Evolutionary conservation across 2,329 filamentous ascomycete species (phyloP).

Genomic region (Diplocarpon rosae): DNA sequence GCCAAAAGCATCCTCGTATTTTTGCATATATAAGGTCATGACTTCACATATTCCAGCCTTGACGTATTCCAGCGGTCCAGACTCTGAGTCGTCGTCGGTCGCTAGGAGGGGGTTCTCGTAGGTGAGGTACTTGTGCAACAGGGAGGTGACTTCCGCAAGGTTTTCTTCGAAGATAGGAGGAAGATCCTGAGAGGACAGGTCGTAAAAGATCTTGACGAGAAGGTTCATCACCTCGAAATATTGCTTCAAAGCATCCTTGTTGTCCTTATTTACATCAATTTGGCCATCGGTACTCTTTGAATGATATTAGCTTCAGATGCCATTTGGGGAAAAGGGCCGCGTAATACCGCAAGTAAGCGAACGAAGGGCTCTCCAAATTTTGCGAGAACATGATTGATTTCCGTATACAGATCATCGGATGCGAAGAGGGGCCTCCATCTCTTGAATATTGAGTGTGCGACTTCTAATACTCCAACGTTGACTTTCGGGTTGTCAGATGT

Average conservation of each 20-base stretch:
- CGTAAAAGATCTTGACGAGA: conserved; percentile 85
- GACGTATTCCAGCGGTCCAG: conserved; percentile 72
- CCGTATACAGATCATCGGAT: conserved; percentile 83
- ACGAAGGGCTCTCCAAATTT: conserved; percentile 81
- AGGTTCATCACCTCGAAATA: conserved; percentile 82
- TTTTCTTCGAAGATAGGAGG: conserved; percentile 92
- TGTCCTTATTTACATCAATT: conserved; percentile 63
- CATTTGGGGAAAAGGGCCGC: background rate
- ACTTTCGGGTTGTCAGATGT: conserved; percentile 70
- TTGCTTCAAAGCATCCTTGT: conserved; percentile 62
- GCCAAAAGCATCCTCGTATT: conserved; percentile 91
- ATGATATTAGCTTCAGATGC: background rate
- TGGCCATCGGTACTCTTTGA: conserved; percentile 53
- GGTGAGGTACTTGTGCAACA: conserved; percentile 86
- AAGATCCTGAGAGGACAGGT: conserved; percentile 94
- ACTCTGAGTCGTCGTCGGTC: conserved; percentile 82
- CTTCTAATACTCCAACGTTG: conserved; percentile 91
- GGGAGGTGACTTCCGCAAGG: conserved; percentile 59
- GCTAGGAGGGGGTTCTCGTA: conserved; percentile 77
- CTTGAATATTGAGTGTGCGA: conserved; percentile 96
- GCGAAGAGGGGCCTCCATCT: conserved; percentile 91
- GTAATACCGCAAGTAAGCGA: conserved; percentile 59
- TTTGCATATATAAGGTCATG: conserved; percentile 81
- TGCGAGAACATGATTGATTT: conserved; percentile 89
- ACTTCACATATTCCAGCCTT: conserved; percentile 91